A percentile compares a stretch with the other conserved stretches of the same genome.
These are phyloP conservation scores for Elsinoe australis DNA, from an alignment of 2,329 filamentous ascomycete species.

Conservation along the genomic window DNA sequence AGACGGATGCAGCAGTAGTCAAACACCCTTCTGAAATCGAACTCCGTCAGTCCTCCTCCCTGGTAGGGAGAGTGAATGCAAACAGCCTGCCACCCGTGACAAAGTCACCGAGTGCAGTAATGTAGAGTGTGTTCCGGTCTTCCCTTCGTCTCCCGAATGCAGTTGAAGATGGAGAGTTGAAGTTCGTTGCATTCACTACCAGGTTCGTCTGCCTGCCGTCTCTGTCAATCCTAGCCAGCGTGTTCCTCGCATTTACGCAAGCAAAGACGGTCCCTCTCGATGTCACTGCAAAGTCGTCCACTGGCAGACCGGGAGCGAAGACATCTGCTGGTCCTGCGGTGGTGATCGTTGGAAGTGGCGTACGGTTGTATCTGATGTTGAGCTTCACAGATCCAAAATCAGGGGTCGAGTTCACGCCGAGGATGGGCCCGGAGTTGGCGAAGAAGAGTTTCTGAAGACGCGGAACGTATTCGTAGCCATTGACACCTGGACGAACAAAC, in stretches of 20 bases:
- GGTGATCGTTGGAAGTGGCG: neutral
- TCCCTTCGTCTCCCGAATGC: conserved; percentile 1
- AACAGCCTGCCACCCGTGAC: conserved; percentile 3
- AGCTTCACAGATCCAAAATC: conserved; percentile 10
- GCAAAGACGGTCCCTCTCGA: conserved; percentile 2
- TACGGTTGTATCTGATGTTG: neutral
- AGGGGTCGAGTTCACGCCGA: neutral
- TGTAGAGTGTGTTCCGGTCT: conserved; percentile 2
- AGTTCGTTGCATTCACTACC: neutral
- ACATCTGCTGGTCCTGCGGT: neutral
- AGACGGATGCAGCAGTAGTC: no score
- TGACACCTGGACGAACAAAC: conserved; percentile 9
- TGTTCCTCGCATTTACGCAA: neutral
- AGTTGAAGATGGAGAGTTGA: neutral
- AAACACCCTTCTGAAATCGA: no score
- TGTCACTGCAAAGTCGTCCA: conserved; percentile 7
- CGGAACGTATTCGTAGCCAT: conserved; percentile 9
- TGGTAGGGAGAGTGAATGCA: neutral
- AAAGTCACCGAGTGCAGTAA: neutral
- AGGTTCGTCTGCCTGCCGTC: neutral
- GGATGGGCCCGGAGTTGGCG: conserved; percentile 4
- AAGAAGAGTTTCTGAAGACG: conserved; percentile 3
- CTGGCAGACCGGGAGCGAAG: conserved; percentile 1
- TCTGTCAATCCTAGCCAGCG: neutral
- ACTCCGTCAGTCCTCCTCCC: conserved; percentile 5